A percentile compares a stretch with the other conserved stretches of the same genome.
Conservation (phyloP, 108 stramenopile genomes). For the Fragilaria radians region DNA sequence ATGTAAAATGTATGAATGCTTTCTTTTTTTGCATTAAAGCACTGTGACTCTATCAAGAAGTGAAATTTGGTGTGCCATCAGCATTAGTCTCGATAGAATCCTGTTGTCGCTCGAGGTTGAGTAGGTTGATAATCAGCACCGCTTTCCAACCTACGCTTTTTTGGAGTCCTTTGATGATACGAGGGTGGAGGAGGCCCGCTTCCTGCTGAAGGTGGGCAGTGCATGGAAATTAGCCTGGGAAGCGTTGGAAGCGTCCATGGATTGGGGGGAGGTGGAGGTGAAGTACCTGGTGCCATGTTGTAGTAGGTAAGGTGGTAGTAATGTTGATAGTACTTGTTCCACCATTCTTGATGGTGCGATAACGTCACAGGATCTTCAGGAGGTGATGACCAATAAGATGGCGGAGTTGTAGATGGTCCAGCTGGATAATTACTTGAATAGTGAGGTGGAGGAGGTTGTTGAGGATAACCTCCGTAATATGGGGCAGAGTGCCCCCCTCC, state of each 20-base stretch:
- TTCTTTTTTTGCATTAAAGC: no score
- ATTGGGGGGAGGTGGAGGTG: background rate
- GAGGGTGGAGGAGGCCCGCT: no score
- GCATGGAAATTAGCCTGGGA: background rate
- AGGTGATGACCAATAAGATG: background rate
- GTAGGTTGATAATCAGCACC: no score
- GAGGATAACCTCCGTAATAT: background rate
- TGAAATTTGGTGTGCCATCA: no score
- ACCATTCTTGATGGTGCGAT: background rate
- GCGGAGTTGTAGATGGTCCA: background rate
- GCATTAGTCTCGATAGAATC: no score
- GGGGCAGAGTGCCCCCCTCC: no score
- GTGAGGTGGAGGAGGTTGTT: background rate
- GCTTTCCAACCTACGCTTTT: no score
- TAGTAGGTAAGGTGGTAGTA: background rate
- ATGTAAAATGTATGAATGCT: no score
- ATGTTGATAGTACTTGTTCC: background rate
- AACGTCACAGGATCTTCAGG: background rate
- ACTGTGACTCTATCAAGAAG: no score
- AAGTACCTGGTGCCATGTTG: background rate
- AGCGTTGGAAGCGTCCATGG: background rate
- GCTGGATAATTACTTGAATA: background rate
- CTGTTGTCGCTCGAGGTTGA: no score
- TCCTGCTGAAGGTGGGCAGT: no score
- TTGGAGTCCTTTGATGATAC: no score